Evolutionary conservation across 2,329 filamentous ascomycete genomes (phyloP), one percentile per base, ranked within the genome.

Genomic region (Trichocomaceae sp.): DNA sequence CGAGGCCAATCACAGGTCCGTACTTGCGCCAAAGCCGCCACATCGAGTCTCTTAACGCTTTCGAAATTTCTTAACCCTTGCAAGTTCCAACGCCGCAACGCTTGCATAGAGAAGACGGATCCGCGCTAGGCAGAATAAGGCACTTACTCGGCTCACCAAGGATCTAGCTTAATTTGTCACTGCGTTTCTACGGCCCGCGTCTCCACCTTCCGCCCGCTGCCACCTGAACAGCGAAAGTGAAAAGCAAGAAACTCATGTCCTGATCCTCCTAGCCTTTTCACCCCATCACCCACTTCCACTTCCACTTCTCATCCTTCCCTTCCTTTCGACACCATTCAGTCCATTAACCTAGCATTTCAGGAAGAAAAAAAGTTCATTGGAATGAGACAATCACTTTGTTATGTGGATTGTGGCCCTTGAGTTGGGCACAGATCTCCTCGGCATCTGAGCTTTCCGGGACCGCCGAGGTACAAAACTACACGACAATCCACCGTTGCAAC

Each of bases 151-250:
- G n/a, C 6, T 35, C 19, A 17, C 29, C 12, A 22, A 37, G 10
- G 20, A 48, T 42, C 19, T 42, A 20, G 19, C 31, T 35, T 8
- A 13, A 35, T 35, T 35, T 35, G 47, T 39, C 8, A 37, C 47
- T 37, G 31, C 15, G 33, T 19, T 17, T 29, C 23, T 15, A 44
- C 49, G 49, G 49, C 23, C 49, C 49, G 49, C 49, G 49, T 19
- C 39, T 44, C 49, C 49, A 51, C 48, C 23, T 6, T 35, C 19
- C 49, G 44, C 48, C 23, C 17, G 48, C 47, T 39, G 48, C 48
- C 47, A 50, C 47, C 35, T 50, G 31, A 35, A 26, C 4, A 7
- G 4, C 23, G 7, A 7, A 26, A 26, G n/a, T n/a, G 23, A 26
- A 26, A 29, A 26, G 23, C 4, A 33, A 33, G 29, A 33, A 33